A percentile compares a stretch with the other conserved stretches of the same genome.
phyloP scores from a whole-genome alignment of 2,329 filamentous ascomycete species.

The Clonostachys rosea region DNA sequence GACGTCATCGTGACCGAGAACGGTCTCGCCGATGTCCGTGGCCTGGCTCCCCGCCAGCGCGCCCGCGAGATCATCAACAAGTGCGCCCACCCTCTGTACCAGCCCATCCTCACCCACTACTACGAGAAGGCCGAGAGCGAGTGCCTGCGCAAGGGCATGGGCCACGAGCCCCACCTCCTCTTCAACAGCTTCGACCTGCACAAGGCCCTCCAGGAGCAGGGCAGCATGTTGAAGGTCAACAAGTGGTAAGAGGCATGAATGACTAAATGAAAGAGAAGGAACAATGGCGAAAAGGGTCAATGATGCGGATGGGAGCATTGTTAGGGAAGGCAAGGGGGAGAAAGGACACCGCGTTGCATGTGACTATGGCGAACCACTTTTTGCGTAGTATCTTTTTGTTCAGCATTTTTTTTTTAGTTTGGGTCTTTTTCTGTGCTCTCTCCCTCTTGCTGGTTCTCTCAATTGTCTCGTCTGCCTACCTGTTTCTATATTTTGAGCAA shows the following conservation, averaged over 20 bases:
- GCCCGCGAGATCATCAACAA: constrained; percentile 83
- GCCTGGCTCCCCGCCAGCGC: constrained; percentile 73
- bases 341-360: no score
- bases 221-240: constrained; percentile 78
- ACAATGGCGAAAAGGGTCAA: no score
- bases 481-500: no score
- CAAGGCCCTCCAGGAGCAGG: constrained; percentile 73
- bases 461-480: no score
- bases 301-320: no score
- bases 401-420: no score
- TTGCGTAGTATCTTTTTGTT: no score
- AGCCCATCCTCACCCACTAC: constrained; percentile 77
- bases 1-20: constrained; percentile 77
- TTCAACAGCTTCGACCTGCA: constrained; percentile 90
- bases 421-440: no score
- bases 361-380: no score
- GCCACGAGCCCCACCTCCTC: constrained; percentile 83
- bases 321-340: no score
- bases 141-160: constrained; percentile 81
- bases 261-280: no score
- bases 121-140: constrained; percentile 83
- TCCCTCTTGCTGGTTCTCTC: no score
- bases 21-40: constrained; percentile 81
- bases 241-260: constrained; percentile 42
- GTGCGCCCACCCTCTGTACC: constrained; percentile 81